Evolutionary conservation across 305 asterid species (phyloP).

Genomic region (Fraxinus ornus): DNA sequence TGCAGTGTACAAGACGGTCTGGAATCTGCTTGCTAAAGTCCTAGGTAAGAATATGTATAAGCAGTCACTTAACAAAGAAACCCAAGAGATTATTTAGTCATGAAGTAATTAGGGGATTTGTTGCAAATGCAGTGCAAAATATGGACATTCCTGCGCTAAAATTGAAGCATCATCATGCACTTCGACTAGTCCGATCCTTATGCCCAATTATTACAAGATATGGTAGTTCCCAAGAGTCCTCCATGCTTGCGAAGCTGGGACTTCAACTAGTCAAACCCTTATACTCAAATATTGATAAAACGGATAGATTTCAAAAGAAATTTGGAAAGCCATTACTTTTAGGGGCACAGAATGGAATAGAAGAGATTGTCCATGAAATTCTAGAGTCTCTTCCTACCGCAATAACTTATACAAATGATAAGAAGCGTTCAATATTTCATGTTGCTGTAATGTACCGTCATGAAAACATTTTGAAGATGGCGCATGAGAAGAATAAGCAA

Average conservation of each 20-base stretch:
- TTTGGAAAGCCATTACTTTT: slow-evolving; percentile 21
- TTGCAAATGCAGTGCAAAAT: slow-evolving; percentile 18
- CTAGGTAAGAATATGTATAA: no score
- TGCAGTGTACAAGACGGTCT: no score
- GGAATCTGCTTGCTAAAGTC: no score
- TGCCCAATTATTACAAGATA: slow-evolving; percentile 23
- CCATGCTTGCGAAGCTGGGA: slow-evolving; percentile 8
- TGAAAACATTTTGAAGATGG: background rate
- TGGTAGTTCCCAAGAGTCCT: slow-evolving; percentile 24
- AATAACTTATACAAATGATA: slow-evolving; percentile 12
- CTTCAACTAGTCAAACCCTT: no score
- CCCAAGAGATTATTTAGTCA: no score
- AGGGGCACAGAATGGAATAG: slow-evolving; percentile 28
- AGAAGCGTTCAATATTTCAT: slow-evolving; percentile 27
- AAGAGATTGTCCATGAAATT: slow-evolving; percentile 35
- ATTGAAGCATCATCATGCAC: slow-evolving; percentile 37
- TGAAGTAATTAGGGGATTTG: background rate
- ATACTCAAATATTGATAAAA: no score
- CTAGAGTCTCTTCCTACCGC: slow-evolving; percentile 30
- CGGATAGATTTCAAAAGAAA: slow-evolving; percentile 17
- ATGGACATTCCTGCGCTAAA: slow-evolving; percentile 13
- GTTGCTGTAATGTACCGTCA: slow-evolving; percentile 34
- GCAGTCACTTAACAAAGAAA: no score
- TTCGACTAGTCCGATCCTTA: slow-evolving; percentile 23
- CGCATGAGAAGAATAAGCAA: no score